Evolutionary conservation across 2,329 filamentous ascomycete genomes (phyloP).

Genomic region (Stachybotrys chlorohalonatus): DNA sequence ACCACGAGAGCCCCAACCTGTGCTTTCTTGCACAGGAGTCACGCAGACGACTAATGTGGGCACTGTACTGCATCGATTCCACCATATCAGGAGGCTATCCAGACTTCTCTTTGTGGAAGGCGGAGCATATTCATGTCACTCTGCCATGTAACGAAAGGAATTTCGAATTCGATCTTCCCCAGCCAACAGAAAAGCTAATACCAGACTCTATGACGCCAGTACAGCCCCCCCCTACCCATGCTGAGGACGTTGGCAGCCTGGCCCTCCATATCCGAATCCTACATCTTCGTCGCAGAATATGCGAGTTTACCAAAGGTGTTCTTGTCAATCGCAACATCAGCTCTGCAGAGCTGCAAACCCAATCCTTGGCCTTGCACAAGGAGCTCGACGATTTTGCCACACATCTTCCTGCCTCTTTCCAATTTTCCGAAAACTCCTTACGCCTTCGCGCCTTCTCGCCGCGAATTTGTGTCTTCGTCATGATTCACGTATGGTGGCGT

Average conservation of each 20-base stretch:
- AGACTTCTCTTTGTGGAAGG: conserved; percentile 34
- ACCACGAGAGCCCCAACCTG: conserved; percentile 30
- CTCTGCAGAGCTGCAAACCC: conserved; percentile 30
- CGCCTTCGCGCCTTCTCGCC: conserved; percentile 48
- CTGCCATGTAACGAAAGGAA: conserved; percentile 34
- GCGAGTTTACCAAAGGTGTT: conserved; percentile 41
- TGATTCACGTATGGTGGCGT: conserved; percentile 52
- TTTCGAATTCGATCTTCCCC: conserved; percentile 48
- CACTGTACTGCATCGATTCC: conserved; percentile 32
- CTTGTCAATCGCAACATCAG: conserved; percentile 27
- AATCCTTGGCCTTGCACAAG: conserved; percentile 36
- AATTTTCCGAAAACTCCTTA: conserved; percentile 47
- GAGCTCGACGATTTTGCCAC: conserved; percentile 44
- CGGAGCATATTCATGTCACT: conserved; percentile 30
- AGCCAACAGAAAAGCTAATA: conserved; percentile 42
- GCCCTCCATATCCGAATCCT: conserved; percentile 48
- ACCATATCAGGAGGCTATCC: conserved; percentile 32
- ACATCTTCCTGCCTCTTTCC: conserved; percentile 44
- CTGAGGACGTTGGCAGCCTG: conserved; percentile 45
- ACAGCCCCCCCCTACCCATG: conserved; percentile 27
- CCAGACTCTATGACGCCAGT: conserved; percentile 23
- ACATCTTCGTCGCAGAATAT: conserved; percentile 43
- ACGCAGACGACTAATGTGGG: conserved; percentile 33
- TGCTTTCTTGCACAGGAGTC: conserved; percentile 32
- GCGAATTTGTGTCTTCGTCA: conserved; percentile 47